Evolutionary conservation across 371 early-diverging fungal species (phyloP).

Genomic region (Mortierella sp.): DNA sequence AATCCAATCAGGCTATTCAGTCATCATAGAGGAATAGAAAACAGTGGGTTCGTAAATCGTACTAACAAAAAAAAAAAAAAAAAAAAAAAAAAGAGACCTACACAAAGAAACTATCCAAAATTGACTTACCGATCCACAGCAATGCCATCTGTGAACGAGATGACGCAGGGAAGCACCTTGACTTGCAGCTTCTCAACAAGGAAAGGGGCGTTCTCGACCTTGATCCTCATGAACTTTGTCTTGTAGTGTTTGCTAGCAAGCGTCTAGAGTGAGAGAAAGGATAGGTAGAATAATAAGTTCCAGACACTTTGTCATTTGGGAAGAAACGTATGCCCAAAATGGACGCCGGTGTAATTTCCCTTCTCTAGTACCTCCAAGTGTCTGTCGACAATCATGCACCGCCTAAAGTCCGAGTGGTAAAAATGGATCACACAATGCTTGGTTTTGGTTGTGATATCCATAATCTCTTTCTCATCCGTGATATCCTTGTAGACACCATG

Average conservation of each 20-base stretch:
- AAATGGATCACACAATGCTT: slow-evolving; percentile 89
- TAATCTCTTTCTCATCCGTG: slow-evolving; percentile 85
- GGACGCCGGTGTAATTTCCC: too few relatives aligned
- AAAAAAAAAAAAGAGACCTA: slow-evolving; percentile 2
- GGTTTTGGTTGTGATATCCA: slow-evolving; percentile 83
- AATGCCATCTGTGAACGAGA: slow-evolving; percentile 81
- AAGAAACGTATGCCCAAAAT: slow-evolving; percentile 7
- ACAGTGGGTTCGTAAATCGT: neutral
- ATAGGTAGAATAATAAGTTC: too few relatives aligned
- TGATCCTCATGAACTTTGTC: slow-evolving; percentile 88
- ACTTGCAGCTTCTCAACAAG: slow-evolving; percentile 90
- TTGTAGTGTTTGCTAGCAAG: slow-evolving; percentile 84
- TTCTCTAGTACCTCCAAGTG: slow-evolving; percentile 80
- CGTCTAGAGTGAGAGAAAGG: slow-evolving; percentile 40
- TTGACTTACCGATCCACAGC: slow-evolving; percentile 70
- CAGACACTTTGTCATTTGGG: neutral
- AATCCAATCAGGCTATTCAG: slow-evolving; percentile 87
- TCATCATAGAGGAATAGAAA: neutral
- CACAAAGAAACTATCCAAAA: slow-evolving; percentile 4
- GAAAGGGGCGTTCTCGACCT: slow-evolving; percentile 91
- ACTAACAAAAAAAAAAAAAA: slow-evolving; percentile 2
- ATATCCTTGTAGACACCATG: slow-evolving; percentile 90
- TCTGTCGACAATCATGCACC: slow-evolving; percentile 93
- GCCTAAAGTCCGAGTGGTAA: slow-evolving; percentile 90
- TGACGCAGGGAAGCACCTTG: slow-evolving; percentile 91